A percentile compares a stretch with the other conserved stretches of the same genome.
Evolutionary conservation across 306 rosid genomes (phyloP).

Genomic region (Begonia fuchsioides): DNA sequence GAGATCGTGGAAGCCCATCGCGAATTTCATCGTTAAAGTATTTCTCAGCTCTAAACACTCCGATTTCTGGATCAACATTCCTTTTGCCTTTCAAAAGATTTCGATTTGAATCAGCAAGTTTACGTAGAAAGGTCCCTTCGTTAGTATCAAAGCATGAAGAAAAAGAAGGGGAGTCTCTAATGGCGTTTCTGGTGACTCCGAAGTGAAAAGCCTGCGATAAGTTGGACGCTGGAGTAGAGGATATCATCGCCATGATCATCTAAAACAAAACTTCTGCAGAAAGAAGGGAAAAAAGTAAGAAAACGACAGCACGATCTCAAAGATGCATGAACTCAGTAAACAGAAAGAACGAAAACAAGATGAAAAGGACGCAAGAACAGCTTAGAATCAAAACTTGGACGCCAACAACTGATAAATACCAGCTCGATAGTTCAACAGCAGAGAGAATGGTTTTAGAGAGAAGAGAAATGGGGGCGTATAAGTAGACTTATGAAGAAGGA

Average conservation of each 20-base stretch:
- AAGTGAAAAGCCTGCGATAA: conserved; percentile 1
- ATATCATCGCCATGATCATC: conserved; percentile 6
- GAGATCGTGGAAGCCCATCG: background rate
- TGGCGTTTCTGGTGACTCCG: background rate
- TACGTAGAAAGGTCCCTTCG: conserved; percentile 2
- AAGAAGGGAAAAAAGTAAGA: conserved; percentile 10
- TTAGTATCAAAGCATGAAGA: background rate
- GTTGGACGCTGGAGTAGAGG: conserved; percentile 1
- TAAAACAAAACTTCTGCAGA: conserved; percentile 1
- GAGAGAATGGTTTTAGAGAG: too few relatives aligned
- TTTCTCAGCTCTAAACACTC: conserved; percentile 67
- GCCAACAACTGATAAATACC: too few relatives aligned
- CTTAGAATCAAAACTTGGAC: background rate
- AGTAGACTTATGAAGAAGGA: too few relatives aligned
- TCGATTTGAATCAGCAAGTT: conserved; percentile 3
- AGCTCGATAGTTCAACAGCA: too few relatives aligned
- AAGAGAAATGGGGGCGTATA: too few relatives aligned
- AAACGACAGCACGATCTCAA: conserved; percentile 7
- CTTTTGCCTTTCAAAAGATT: background rate
- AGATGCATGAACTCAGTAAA: conserved; percentile 15
- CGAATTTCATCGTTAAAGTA: conserved; percentile 69
- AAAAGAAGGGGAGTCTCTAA: conserved; percentile 3
- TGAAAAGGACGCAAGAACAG: conserved; percentile 18
- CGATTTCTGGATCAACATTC: conserved; percentile 66
- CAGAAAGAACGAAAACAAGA: conserved; percentile 17